A percentile compares a stretch with the other conserved stretches of the same genome.
Evolutionary conservation across 768 basidiomycete genomes (phyloP).

Genomic region (Cubamyces lactineus): DNA sequence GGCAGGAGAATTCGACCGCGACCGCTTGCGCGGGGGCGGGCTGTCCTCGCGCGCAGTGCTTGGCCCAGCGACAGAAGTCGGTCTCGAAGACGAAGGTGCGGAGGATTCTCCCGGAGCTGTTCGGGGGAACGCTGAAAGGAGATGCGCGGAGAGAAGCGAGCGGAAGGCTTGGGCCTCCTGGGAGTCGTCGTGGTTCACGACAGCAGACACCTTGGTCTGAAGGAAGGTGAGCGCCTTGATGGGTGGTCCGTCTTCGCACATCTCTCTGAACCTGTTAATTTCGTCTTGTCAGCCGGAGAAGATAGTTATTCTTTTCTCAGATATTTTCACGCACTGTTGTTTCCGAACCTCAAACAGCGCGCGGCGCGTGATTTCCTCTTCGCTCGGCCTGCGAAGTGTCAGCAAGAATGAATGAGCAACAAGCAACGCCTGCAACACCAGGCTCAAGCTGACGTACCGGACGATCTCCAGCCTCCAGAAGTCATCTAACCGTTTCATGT

Average conservation of each 20-base stretch:
- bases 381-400: slow-evolving; percentile 49
- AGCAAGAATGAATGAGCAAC: background rate
- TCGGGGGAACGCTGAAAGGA: slow-evolving; percentile 44
- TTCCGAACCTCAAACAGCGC: slow-evolving; percentile 66
- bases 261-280: slow-evolving; percentile 71
- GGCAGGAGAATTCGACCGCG: slow-evolving; percentile 34
- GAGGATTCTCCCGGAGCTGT: background rate
- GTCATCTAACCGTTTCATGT: slow-evolving; percentile 62
- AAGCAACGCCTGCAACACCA: no score
- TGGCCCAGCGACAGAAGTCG: slow-evolving; percentile 30
- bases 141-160: slow-evolving; percentile 59
- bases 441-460: slow-evolving; percentile 48
- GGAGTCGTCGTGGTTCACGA: slow-evolving; percentile 68
- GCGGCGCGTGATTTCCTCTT: slow-evolving; percentile 65
- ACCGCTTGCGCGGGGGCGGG: slow-evolving; percentile 41
- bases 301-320: background rate
- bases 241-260: slow-evolving; percentile 65
- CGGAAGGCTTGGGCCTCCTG: slow-evolving; percentile 68
- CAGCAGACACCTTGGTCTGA: slow-evolving; percentile 66
- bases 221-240: slow-evolving; percentile 74
- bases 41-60: slow-evolving; percentile 23
- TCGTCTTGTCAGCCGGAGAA: background rate
- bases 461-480: slow-evolving; percentile 63
- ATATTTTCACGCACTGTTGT: slow-evolving; percentile 61
- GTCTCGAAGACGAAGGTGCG: background rate